These are phyloP conservation scores for Diutina ranongensis DNA, from an alignment of 1,139 yeast genomes.

Conservation along the genomic window DNA sequence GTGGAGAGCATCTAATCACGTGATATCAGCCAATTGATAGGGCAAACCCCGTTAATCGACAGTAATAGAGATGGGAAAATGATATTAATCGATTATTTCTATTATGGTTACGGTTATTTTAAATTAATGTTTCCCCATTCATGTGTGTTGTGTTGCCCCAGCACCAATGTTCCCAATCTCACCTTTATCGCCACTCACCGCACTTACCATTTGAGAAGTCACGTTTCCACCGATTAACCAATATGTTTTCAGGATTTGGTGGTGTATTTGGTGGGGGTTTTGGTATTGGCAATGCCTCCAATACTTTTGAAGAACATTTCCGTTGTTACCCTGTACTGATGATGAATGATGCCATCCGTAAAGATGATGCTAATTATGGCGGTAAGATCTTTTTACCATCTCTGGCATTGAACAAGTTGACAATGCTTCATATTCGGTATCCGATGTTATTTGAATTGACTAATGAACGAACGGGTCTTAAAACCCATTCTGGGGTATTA, in stretches of 20 bases:
- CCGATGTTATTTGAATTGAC: constrained; percentile 87
- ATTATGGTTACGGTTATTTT: too few relatives aligned
- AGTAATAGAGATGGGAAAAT: too few relatives aligned
- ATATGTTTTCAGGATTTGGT: constrained; percentile 37
- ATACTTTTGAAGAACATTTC: constrained; percentile 64
- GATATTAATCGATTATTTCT: too few relatives aligned
- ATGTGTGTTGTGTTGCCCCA: too few relatives aligned
- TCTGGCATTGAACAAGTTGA: constrained; percentile 77
- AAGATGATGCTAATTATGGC: constrained; percentile 83
- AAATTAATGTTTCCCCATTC: too few relatives aligned
- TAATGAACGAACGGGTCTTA: constrained; percentile 46
- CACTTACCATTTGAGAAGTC: neutral
- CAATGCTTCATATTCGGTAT: constrained; percentile 78
- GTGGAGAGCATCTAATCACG: neutral
- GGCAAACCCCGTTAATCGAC: too few relatives aligned
- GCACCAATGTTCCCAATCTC: too few relatives aligned
- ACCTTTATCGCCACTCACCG: constrained; percentile 5
- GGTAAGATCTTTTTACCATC: constrained; percentile 95
- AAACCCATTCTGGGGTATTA: constrained; percentile 86
- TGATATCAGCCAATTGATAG: too few relatives aligned
- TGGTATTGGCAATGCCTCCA: constrained; percentile 20
- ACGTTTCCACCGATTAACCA: neutral
- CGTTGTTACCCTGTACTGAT: constrained; percentile 85
- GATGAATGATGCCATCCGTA: constrained; percentile 76
- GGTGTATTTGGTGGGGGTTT: constrained; percentile 28